Evolutionary conservation across 2,329 filamentous ascomycete species (phyloP), one percentile per base, ranked within the genome.

Genomic region (Fusarium sacchari): DNA sequence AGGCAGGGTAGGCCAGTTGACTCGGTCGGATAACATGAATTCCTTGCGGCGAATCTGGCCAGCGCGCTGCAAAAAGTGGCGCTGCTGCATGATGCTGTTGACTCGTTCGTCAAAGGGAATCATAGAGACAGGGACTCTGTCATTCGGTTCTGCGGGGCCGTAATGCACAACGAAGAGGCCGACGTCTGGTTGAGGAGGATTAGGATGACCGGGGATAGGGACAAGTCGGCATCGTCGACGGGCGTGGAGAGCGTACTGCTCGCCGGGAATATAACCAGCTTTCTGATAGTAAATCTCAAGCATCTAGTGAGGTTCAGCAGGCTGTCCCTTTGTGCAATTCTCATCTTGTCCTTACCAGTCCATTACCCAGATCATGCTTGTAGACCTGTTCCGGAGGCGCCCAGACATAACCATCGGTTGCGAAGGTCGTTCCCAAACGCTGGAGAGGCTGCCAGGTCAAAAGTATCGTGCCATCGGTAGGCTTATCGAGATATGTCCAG

Each of bases 331-430:
- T 20, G 28, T 34, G 13, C n/a, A 39, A n/a, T 22, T 26, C 26
- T 55, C 26, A 18, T 36, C 43, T 39, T 22, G 6, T 57, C 63
- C 87, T 61, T 85, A 90, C 88, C 81, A 89, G 78, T 57, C 87
- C 88, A 74, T 89, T 88, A 70, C 92, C 88, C 67, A 91, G 83
- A 62, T 97, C 93, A 70, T 95, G 91, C 72, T 91, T 91, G 76
- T 92, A 96, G 47, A 90, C 89, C 60, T 92, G 88, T 83, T 99
- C 96, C 11, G 90, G 89, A 75, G 95, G 93, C 22, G 91, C 91
- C 95, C 95, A 99, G 24, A 98, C 87, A 81, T 95, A 97, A 52
- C 96, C 96, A 84, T 99, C 96, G 40, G 93, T 97, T 14, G 96
- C 92, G 80, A 95, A 97, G 77, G 91, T 92, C 4, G 89, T 91